Percentiles rank a stretch among this genome's conserved stretches.
These are phyloP conservation scores for Lichina pygmaea DNA, from an alignment of 495 filamentous ascomycete species.

Conservation along the genomic window DNA sequence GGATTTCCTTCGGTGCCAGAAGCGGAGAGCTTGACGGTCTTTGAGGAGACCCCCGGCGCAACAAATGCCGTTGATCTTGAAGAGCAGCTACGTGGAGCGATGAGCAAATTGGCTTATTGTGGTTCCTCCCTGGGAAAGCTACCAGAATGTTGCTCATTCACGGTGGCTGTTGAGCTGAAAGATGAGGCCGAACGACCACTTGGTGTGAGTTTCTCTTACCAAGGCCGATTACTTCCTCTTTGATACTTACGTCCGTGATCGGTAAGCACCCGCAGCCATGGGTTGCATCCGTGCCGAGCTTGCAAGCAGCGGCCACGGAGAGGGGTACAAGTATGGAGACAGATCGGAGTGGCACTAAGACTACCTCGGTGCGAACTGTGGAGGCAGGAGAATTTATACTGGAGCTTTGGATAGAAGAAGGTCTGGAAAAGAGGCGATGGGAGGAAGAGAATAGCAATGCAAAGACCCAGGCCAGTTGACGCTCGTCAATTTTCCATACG, in stretches of 20 bases:
- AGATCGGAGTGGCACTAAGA: slow-evolving; percentile 14
- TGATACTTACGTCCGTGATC: slow-evolving; percentile 1
- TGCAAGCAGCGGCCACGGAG: slow-evolving; percentile 14
- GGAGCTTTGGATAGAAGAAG: slow-evolving; percentile 43
- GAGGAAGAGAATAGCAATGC: background rate
- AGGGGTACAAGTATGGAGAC: slow-evolving; percentile 7
- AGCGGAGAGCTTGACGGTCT: slow-evolving; percentile 13
- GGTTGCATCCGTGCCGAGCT: slow-evolving; percentile 28
- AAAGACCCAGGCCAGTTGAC: too few relatives aligned
- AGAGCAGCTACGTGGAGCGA: slow-evolving; percentile 38
- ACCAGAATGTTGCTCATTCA: slow-evolving; percentile 58
- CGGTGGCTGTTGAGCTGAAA: slow-evolving; percentile 60
- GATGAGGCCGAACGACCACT: slow-evolving; percentile 52
- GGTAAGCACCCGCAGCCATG: slow-evolving; percentile 31
- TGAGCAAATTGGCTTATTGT: slow-evolving; percentile 22
- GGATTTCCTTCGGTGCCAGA: slow-evolving; percentile 38
- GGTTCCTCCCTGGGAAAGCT: slow-evolving; percentile 34
- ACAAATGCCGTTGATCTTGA: slow-evolving; percentile 26
- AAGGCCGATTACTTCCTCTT: background rate
- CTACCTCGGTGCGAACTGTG: slow-evolving; percentile 27
- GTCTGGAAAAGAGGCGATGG: slow-evolving; percentile 7
- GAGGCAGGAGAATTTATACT: slow-evolving; percentile 36
- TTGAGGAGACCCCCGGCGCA: slow-evolving; percentile 8
- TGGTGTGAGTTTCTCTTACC: slow-evolving; percentile 17
- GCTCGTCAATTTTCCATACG: too few relatives aligned